A percentile compares a stretch with the other conserved stretches of the same genome.
Conservation (phyloP, 2,329 filamentous ascomycete species). For the Aureobasidium mangrovei region DNA sequence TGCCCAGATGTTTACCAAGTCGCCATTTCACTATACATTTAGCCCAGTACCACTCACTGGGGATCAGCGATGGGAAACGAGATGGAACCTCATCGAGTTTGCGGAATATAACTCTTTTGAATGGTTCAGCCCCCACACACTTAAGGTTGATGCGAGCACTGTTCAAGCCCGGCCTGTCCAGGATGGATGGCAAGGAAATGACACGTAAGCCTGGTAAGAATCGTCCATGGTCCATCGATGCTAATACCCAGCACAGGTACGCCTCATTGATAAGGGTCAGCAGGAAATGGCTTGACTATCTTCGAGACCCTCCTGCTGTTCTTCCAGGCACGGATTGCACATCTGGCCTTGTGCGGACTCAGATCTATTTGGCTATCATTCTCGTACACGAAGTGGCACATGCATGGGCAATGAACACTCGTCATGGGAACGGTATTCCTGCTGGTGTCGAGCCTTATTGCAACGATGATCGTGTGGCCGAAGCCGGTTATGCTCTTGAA, state of each 20-base stretch:
- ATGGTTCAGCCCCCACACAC: too few species aligned
- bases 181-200: too few species aligned
- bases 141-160: too few species aligned
- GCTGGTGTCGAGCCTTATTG: not conserved
- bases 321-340: not conserved
- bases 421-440: not conserved
- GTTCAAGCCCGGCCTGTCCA: too few species aligned
- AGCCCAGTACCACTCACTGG: not conserved
- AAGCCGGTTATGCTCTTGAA: not conserved
- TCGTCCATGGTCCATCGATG: too few species aligned
- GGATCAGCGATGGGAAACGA: too few species aligned
- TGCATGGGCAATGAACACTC: not conserved
- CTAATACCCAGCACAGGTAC: not conserved
- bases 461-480: not conserved
- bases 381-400: not conserved
- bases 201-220: too few species aligned
- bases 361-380: not conserved
- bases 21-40: not conserved
- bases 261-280: not conserved
- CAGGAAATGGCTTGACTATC: not conserved
- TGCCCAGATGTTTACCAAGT: too few species aligned
- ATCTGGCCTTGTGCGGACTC: not conserved
- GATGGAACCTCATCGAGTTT: too few species aligned
- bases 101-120: too few species aligned
- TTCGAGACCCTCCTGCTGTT: not conserved